Evolutionary conservation across 1,284 basidiomycete genomes (phyloP), one percentile per base, ranked within the genome.

Genomic region (Coriolopsis trogii): DNA sequence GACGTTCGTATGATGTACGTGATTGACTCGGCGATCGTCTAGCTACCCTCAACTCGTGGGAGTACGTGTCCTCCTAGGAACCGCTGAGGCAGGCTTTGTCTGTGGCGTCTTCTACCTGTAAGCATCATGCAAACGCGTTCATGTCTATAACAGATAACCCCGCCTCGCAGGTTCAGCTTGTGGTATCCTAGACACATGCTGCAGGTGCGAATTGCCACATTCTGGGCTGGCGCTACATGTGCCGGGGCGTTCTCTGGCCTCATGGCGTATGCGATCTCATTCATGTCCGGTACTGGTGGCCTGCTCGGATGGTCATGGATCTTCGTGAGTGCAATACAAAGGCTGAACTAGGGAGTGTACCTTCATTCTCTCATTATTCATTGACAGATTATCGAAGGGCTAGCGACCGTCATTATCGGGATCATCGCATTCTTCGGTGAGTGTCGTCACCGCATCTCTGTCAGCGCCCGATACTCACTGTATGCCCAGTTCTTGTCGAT

Each of bases 31-130:
- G 15, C 9, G 18, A 13, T 40, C 33, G 41, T 41, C n/a, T 48
- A 85, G 81, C 36, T 86, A 82, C 60, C 76, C 75, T 20, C 76
- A 86, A 62, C 74, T 87, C 5, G 75, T 85, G 9, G 84, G 77
- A 18, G 73, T 72, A 15, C 80, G 80, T 28, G 73, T 82, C 6
- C 80, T 72, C 49, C 76, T 88, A 1, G 86, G 87, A 2, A 63
- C 87, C 1, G 77, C 84, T 0, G 87, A 89, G 65, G 81, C 84
- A 6, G 86, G 87, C 1, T 64, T 87, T 16, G 84, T 86, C 59
- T 84, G 84, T 9, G 83, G 85, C 23, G 81, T 85, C 4, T 77
- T 78, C 0, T 87, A 84, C 64, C 85, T 84, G 68, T 68, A 43
- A 25, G 65, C 60, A 20, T 46, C 5, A 36, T 18, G n/a, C n/a